phyloP scores from a whole-genome alignment of 495 filamentous ascomycete species.

The Daldinia childiae region DNA sequence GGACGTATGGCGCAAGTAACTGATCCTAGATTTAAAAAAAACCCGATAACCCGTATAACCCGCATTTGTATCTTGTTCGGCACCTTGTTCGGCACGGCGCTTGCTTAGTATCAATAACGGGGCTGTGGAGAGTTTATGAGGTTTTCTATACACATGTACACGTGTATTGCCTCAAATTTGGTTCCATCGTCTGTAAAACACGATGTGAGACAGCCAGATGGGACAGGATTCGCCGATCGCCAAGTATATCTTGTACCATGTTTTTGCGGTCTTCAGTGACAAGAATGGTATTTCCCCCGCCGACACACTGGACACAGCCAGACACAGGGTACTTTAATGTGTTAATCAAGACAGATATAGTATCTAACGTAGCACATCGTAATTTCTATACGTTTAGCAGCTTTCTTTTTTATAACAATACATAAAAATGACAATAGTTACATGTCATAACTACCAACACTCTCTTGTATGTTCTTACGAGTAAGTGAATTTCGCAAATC shows the following conservation, averaged over 20 bases:
- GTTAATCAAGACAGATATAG: conserved; percentile 18
- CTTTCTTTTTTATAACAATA: conserved; percentile 7
- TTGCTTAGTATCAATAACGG: conserved; percentile 13
- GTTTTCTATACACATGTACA: conserved; percentile 6
- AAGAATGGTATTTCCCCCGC: conserved; percentile 3
- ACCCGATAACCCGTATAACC: conserved; percentile 15
- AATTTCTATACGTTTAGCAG: conserved; percentile 9
- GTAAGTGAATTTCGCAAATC: conserved; percentile 11
- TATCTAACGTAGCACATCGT: conserved; percentile 19
- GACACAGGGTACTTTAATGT: conserved; percentile 9
- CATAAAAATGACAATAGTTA: conserved; percentile 8
- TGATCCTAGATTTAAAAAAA: background rate
- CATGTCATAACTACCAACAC: background rate
- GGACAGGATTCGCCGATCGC: conserved; percentile 36
- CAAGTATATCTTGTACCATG: conserved; percentile 23
- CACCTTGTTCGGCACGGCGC: conserved; percentile 8
- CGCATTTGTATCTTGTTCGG: conserved; percentile 9
- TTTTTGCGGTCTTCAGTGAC: conserved; percentile 5
- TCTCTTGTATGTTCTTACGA: background rate
- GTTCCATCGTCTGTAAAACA: conserved; percentile 37
- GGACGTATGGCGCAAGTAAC: conserved; percentile 13
- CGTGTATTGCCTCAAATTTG: conserved; percentile 18
- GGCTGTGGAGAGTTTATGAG: conserved; percentile 6
- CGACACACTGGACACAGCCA: conserved; percentile 14
- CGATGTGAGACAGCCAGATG: conserved; percentile 35